A percentile compares a stretch with the other conserved stretches of the same genome.
These are phyloP conservation scores for Coemansia sp. DNA, from an alignment of 192 early-diverging fungal genomes.

Conservation along the genomic window DNA sequence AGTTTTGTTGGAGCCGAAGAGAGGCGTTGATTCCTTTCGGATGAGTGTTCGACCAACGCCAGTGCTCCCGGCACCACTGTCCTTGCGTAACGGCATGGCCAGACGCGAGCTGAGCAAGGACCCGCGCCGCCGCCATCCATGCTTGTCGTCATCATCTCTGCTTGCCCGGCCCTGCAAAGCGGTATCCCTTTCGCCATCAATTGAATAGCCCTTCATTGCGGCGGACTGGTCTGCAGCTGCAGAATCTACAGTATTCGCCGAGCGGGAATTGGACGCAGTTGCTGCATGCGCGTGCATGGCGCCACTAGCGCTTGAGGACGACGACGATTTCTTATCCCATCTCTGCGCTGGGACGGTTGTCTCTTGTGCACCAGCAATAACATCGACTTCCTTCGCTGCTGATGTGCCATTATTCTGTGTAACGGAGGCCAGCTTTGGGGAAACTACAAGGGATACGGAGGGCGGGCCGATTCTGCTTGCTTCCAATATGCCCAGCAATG, in stretches of 20 bases:
- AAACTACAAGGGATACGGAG: not conserved
- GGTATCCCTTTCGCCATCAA: slow-evolving; percentile 14
- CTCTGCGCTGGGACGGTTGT: not conserved
- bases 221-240: slow-evolving; percentile 4
- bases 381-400: not conserved
- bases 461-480: not conserved
- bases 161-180: slow-evolving; percentile 10
- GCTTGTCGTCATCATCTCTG: slow-evolving; percentile 26
- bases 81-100: slow-evolving; percentile 33
- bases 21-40: slow-evolving; percentile 44
- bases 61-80: slow-evolving; percentile 9
- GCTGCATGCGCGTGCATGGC: slow-evolving; percentile 30
- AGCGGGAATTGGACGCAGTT: slow-evolving; percentile 16
- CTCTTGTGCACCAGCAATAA: not conserved
- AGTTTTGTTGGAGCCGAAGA: slow-evolving; percentile 15
- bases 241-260: not conserved
- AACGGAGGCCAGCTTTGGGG: not conserved
- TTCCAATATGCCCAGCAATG: not conserved
- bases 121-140: slow-evolving; percentile 52
- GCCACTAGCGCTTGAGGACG: not conserved
- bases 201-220: slow-evolving; percentile 31
- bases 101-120: slow-evolving; percentile 46
- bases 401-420: not conserved
- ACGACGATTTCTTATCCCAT: not conserved
- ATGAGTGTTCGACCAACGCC: slow-evolving; percentile 19